phyloP scores from a whole-genome alignment of 805 yeast genomes.

The Metschnikowia vanudenii region DNA sequence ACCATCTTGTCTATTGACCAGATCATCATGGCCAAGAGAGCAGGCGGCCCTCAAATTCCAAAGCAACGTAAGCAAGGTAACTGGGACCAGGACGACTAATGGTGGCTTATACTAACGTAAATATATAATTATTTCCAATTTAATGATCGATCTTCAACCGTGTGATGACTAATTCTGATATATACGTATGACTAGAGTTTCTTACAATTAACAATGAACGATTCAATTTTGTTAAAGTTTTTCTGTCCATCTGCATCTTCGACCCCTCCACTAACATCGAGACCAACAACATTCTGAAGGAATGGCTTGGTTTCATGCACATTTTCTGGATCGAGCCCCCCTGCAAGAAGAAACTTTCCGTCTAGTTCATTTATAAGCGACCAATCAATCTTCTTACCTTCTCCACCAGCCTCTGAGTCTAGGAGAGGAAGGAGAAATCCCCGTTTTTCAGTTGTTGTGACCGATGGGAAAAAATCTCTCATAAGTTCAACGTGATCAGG shows the following conservation, averaged over 20 bases:
- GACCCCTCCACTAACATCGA: constrained; percentile 94
- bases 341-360: constrained; percentile 68
- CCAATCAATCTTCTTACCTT: constrained; percentile 85
- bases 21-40: constrained; percentile 97
- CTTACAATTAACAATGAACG: constrained; percentile 57
- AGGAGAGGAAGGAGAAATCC: constrained; percentile 60
- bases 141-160: background rate
- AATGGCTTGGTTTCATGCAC: constrained; percentile 49
- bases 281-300: constrained; percentile 72
- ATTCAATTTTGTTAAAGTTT: constrained; percentile 59
- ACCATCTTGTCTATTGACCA: constrained; percentile 93
- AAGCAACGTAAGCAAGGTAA: constrained; percentile 83
- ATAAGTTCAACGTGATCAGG: constrained; percentile 52
- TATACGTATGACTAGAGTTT: background rate
- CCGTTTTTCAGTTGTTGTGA: constrained; percentile 9
- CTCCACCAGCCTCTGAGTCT: constrained; percentile 91
- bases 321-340: constrained; percentile 81
- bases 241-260: constrained; percentile 71
- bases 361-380: constrained; percentile 21
- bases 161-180: background rate
- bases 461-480: constrained; percentile 18
- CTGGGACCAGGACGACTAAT: constrained; percentile 90
- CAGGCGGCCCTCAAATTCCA: constrained; percentile 96
- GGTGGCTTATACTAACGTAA: background rate
- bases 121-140: constrained; percentile 3